Percentiles rank a stretch among this genome's conserved stretches.
These are phyloP conservation scores for Trichomonas tenax DNA, from an alignment of 208 protist species.

Conservation along the genomic window DNA sequence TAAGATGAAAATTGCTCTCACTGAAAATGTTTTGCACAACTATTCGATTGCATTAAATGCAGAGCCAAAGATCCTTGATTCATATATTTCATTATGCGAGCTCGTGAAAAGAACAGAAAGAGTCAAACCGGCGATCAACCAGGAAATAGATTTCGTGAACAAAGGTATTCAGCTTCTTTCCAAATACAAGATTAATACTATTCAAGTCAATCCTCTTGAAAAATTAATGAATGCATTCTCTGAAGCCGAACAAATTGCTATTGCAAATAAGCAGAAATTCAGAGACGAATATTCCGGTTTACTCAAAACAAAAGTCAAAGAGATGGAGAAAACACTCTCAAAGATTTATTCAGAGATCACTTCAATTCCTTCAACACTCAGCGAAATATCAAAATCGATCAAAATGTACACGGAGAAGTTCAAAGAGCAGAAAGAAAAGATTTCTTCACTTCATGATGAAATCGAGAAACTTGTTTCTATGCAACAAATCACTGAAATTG, in stretches of 20 bases:
- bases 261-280: neutral
- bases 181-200: neutral
- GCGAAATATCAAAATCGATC: neutral
- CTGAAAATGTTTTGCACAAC: neutral
- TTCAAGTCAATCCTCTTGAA: neutral
- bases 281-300: neutral
- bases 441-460: neutral
- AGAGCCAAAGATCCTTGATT: neutral
- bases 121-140: neutral
- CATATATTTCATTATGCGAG: neutral
- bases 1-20: neutral
- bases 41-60: neutral
- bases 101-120: neutral
- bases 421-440: neutral
- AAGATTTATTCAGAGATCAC: neutral
- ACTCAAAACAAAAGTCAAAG: neutral
- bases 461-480: neutral
- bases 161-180: neutral
- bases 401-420: neutral
- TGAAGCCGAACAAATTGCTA: neutral
- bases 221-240: neutral
- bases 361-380: neutral
- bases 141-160: neutral
- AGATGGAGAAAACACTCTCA: neutral
- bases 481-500: neutral